Evolutionary conservation across 176 grass and related monocot species (phyloP).

Genomic region (Phyllostachys edulis): DNA sequence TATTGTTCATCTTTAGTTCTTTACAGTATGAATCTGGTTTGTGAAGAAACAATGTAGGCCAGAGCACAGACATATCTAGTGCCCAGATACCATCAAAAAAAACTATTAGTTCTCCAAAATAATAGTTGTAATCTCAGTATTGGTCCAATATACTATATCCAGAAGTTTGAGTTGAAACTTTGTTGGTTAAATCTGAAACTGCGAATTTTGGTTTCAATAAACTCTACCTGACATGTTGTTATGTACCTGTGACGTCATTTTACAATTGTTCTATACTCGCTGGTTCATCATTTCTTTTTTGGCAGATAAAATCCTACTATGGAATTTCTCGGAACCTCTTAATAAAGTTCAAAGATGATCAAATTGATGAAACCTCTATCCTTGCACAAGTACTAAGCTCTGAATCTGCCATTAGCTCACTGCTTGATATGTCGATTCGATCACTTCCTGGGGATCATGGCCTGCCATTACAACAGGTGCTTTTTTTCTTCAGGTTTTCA

Average conservation of each 20-base stretch:
- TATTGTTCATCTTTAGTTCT: too few species aligned
- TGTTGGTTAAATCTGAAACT: background rate
- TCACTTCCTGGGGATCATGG: constrained; percentile 86
- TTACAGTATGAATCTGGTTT: too few species aligned
- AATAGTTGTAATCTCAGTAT: background rate
- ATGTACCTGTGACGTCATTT: background rate
- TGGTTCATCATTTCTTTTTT: background rate
- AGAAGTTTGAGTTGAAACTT: background rate
- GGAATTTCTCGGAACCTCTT: constrained; percentile 92
- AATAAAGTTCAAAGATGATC: constrained; percentile 94
- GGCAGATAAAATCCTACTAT: constrained; percentile 94
- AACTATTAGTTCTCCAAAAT: background rate
- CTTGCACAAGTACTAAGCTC: constrained; percentile 84
- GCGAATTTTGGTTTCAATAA: background rate
- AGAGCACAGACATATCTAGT: background rate
- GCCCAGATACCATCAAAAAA: background rate
- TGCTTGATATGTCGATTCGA: constrained; percentile 90
- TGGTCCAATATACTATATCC: background rate
- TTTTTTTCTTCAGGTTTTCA: background rate
- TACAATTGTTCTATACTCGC: background rate
- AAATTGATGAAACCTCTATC: constrained; percentile 86
- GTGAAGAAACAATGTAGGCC: background rate
- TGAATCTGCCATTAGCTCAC: constrained; percentile 80
- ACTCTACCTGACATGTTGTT: background rate
- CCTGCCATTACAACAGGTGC: constrained; percentile 87